A percentile compares a stretch with the other conserved stretches of the same genome.
Conservation (phyloP, 192 early-diverging fungal genomes). For the Coemansia sp. region DNA sequence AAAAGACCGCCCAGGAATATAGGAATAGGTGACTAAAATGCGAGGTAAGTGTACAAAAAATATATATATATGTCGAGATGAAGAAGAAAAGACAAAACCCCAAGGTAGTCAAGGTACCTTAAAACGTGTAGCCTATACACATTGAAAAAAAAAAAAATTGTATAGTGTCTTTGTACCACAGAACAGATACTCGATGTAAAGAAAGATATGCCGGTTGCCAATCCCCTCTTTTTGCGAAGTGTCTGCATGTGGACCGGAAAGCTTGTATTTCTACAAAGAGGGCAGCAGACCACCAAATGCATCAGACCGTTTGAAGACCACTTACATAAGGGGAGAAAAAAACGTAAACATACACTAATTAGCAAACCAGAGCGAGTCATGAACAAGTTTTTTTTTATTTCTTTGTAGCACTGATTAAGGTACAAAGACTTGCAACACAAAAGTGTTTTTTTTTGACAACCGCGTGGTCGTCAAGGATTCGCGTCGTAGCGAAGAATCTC, state of each 20-base stretch:
- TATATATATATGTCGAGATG: no score
- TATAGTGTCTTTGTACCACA: background rate
- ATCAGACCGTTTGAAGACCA: background rate
- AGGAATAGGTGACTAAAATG: no score
- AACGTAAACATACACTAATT: background rate
- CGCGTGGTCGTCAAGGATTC: conserved; percentile 2
- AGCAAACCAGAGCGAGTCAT: background rate
- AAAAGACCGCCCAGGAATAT: no score
- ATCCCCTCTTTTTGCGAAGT: background rate
- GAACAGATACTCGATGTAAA: background rate
- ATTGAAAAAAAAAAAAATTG: background rate
- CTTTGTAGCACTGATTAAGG: background rate
- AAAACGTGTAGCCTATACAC: no score
- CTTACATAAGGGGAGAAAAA: background rate
- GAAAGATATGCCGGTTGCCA: background rate
- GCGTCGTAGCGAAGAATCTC: background rate
- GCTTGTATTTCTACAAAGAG: conserved; percentile 2
- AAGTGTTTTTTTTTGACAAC: conserved; percentile 4
- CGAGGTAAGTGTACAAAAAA: no score
- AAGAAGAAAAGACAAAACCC: no score
- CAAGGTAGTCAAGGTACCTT: no score
- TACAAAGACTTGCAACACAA: conserved; percentile 7
- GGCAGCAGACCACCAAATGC: background rate
- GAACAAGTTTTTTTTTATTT: background rate
- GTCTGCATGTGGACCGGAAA: conserved; percentile 4